These are phyloP conservation scores for Pseudogymnoascus sp. DNA, from an alignment of 2,329 filamentous ascomycete species.

Conservation along the genomic window DNA sequence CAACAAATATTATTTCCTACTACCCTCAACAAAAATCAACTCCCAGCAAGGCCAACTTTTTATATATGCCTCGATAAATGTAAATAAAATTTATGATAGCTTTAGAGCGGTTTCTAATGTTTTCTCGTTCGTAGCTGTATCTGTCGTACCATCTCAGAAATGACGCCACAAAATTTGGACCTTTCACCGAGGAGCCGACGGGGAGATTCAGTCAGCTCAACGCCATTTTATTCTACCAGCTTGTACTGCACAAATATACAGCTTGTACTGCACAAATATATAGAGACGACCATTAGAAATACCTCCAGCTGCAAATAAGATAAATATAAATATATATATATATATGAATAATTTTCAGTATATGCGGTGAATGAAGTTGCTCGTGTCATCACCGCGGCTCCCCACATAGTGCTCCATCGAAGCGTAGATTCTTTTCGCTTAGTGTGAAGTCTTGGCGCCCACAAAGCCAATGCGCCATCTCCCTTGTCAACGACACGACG, in stretches of 20 bases:
- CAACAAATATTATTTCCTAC: constrained; percentile 29
- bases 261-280: background rate
- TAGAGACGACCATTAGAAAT: background rate
- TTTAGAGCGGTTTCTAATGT: background rate
- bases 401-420: constrained; percentile 3
- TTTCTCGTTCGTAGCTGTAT: background rate
- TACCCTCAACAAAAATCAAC: background rate
- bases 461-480: constrained; percentile 18
- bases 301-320: background rate
- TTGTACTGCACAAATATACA: background rate
- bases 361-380: background rate
- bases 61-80: background rate
- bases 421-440: constrained; percentile 16
- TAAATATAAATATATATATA: too few species aligned
- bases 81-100: background rate
- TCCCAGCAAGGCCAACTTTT: background rate
- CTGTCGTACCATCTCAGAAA: background rate
- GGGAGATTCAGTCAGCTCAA: background rate
- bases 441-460: constrained; percentile 23
- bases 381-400: constrained; percentile 7
- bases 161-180: background rate
- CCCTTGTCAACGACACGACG: constrained; percentile 15
- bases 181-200: background rate
- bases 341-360: background rate
- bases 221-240: background rate